Percentiles rank a stretch among this genome's conserved stretches.
Conservation (phyloP, 805 yeast genomes). For the Monosporozyma yasuniensis region DNA sequence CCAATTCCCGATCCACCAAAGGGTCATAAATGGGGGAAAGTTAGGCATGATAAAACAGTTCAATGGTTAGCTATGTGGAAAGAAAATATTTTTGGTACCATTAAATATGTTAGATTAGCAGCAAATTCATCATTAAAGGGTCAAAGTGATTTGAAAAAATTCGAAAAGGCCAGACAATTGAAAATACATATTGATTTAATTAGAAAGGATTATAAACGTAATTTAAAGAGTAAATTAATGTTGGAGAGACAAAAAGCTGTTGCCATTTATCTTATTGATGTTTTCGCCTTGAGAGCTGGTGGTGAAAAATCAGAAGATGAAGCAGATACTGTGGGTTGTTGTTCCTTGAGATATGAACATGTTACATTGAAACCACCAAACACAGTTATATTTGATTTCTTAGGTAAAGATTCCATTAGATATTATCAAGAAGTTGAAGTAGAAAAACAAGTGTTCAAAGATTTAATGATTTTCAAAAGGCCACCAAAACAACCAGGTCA, state of each 20-base stretch:
- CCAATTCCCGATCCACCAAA: conserved; percentile 73
- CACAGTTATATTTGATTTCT: conserved; percentile 78
- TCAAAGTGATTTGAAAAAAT: conserved; percentile 80
- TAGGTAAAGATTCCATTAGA: conserved; percentile 92
- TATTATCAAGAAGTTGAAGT: conserved; percentile 90
- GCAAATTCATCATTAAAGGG: conserved; percentile 88
- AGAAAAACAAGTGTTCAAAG: conserved; percentile 84
- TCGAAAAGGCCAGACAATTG: conserved; percentile 86
- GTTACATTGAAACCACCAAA: conserved; percentile 77
- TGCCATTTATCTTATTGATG: conserved; percentile 86
- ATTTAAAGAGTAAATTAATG: conserved; percentile 69
- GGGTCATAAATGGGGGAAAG: conserved; percentile 87
- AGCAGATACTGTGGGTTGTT: conserved; percentile 97
- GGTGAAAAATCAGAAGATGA: conserved; percentile 96
- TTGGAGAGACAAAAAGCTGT: conserved; percentile 85
- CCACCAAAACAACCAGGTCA: conserved; percentile 88
- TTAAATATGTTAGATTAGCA: conserved; percentile 85
- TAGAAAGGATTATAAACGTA: conserved; percentile 61
- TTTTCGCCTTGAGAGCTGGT: conserved; percentile 93
- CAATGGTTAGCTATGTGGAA: conserved; percentile 98
- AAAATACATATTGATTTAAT: conserved; percentile 63
- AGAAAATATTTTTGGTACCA: conserved; percentile 76
- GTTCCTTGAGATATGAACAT: conserved; percentile 87
- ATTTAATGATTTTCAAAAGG: conserved; percentile 77
- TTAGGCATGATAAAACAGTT: conserved; percentile 80